Percentiles rank a stretch among this genome's conserved stretches.
Evolutionary conservation across 371 early-diverging fungal genomes (phyloP).

Genomic region (Spraguea lophii): DNA sequence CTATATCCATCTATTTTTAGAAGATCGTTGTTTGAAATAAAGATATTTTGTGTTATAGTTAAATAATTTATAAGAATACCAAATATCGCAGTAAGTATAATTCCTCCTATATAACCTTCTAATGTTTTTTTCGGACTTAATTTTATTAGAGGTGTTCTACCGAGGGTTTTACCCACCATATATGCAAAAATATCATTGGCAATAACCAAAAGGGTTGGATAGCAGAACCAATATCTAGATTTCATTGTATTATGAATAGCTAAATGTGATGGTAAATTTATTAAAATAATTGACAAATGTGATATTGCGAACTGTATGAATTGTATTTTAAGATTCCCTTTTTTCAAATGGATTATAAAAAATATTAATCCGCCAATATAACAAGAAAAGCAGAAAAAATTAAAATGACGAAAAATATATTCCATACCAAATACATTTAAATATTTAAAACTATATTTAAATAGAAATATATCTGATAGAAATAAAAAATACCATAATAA

Average conservation of each 20-base stretch:
- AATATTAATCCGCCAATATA: conserved; percentile 62
- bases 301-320: conserved; percentile 78
- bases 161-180: conserved; percentile 72
- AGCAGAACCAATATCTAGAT: conserved; percentile 77
- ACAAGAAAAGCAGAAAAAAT: conserved; percentile 16
- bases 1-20: conserved; percentile 41
- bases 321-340: conserved; percentile 58
- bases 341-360: conserved; percentile 70
- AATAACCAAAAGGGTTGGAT: conserved; percentile 73
- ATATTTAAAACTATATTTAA: too few species aligned
- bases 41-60: conserved; percentile 7
- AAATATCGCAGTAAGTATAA: conserved; percentile 60
- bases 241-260: conserved; percentile 80
- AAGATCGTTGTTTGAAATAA: conserved; percentile 3
- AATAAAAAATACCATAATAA: too few species aligned
- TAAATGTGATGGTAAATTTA: conserved; percentile 66
- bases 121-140: conserved; percentile 96
- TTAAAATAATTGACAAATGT: conserved; percentile 68
- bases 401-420: too few species aligned
- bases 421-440: too few species aligned
- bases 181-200: conserved; percentile 92
- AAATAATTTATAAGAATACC: conserved; percentile 54
- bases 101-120: conserved; percentile 88
- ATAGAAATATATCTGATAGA: too few species aligned
- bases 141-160: conserved; percentile 70